These are phyloP conservation scores for Basipetospora chlamydospora DNA, from an alignment of 2,329 filamentous ascomycete species.

Conservation along the genomic window DNA sequence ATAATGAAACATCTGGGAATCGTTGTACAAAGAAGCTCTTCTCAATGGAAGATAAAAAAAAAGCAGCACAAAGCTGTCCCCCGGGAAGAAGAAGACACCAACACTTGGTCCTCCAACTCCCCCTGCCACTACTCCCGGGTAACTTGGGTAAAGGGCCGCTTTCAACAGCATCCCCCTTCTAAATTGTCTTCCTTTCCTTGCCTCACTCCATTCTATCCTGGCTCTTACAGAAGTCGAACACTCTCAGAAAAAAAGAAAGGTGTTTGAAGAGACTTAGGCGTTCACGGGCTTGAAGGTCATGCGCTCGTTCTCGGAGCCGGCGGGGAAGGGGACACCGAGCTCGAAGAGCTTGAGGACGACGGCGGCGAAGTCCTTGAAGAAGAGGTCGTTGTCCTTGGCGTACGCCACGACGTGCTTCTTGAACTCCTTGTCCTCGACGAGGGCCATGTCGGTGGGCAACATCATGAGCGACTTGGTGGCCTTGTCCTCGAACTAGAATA, in stretches of 20 bases:
- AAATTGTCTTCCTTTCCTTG: too few relatives aligned
- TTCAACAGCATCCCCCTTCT: too few relatives aligned
- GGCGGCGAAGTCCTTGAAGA: constrained; percentile 85
- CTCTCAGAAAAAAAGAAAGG: background rate
- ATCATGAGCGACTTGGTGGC: constrained; percentile 87
- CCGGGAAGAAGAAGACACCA: too few relatives aligned
- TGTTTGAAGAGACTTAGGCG: constrained; percentile 6
- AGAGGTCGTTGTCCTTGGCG: constrained; percentile 76
- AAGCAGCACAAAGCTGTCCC: too few relatives aligned
- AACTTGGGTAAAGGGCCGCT: too few relatives aligned
- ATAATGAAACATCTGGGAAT: too few relatives aligned
- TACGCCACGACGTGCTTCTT: constrained; percentile 69
- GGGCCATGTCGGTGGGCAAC: constrained; percentile 80
- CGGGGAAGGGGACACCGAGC: constrained; percentile 78
- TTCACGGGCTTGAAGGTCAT: constrained; percentile 49
- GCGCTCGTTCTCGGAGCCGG: constrained; percentile 41
- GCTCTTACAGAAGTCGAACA: background rate
- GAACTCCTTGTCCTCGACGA: constrained; percentile 82
- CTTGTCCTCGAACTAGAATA: constrained; percentile 73
- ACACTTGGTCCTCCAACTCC: too few relatives aligned
- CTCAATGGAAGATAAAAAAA: too few relatives aligned
- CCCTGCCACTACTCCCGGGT: too few relatives aligned
- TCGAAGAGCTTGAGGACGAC: constrained; percentile 77
- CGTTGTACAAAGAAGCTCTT: too few relatives aligned
- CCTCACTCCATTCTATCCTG: too few relatives aligned